These are phyloP conservation scores for Leishmania braziliensis DNA, from an alignment of 208 protist species.

Conservation along the genomic window DNA sequence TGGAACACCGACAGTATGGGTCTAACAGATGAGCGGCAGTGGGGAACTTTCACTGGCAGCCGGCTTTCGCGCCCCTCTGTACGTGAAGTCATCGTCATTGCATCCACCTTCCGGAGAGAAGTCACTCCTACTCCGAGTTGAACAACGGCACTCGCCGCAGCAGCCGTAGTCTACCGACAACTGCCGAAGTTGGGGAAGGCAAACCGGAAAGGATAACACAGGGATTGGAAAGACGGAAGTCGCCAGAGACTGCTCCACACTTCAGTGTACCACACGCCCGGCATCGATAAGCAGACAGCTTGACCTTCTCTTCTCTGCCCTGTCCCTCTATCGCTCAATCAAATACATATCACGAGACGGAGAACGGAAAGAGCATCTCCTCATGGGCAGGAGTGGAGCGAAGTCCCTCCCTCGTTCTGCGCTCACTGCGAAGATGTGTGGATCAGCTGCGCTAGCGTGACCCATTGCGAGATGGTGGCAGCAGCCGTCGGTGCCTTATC, in stretches of 20 bases:
- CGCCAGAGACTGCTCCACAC: background rate
- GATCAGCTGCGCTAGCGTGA: constrained; percentile 45
- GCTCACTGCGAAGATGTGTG: constrained; percentile 24
- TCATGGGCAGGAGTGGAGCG: background rate
- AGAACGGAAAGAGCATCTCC: background rate
- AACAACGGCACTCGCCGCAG: background rate
- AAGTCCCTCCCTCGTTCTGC: background rate
- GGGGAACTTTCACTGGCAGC: background rate
- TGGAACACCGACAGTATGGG: background rate
- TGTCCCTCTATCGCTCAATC: background rate
- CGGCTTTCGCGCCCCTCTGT: background rate
- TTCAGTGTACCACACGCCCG: background rate
- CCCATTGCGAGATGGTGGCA: constrained; percentile 49
- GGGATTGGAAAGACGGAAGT: background rate
- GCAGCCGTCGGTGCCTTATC: constrained; percentile 38
- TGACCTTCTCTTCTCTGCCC: background rate
- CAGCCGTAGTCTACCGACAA: background rate
- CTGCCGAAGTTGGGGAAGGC: no score
- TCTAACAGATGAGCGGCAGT: background rate
- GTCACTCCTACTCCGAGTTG: no score
- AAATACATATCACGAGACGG: background rate
- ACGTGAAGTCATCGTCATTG: background rate
- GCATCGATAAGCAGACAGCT: background rate
- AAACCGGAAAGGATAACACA: no score
- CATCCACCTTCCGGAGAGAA: no score